Evolutionary conservation across 1,139 yeast species (phyloP), one percentile per base, ranked within the genome.

Genomic region (Yamadazyma dushanensis): DNA sequence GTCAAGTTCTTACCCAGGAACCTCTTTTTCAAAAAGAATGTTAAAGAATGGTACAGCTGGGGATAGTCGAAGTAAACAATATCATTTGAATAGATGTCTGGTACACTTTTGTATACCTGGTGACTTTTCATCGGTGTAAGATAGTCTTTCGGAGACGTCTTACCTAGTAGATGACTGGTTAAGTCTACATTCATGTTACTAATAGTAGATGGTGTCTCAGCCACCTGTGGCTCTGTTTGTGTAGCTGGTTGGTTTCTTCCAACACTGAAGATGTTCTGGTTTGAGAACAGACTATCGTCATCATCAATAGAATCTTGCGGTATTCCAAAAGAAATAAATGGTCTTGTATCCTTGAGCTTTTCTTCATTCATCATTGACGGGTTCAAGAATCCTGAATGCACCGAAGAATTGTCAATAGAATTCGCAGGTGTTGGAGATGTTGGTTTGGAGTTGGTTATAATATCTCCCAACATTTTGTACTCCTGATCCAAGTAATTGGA

Each of bases 61-160:
- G 86, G 86, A 46, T 83, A 82, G 52, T 81, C 81, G 48, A 80
- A 81, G 29, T 83, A 76, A 35, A 73, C 70, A 30, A 75, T 67
- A 31, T 71, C 62, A 43, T 70, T 72, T 24, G 78, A 63, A 50
- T 80, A 82, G 30, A 83, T 77, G 50, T 82, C 89, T 44, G 76
- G 78, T 0, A 84, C 85, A 1, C 76, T 69, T 50, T 78, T 80
- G 43, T 80, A 77, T 23, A 79, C 58, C 48, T 80, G 81, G 43
- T 83, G 75, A 36, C 80, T 66, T 8, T 74, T 66, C 37, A 79
- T 58, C 3, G 87, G 87, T 4, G 83, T 66, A 3, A 75, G 66
- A 49, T 76, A 76, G 18, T 50, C 32, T 16, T 39, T 36, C 3
- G 40, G 28, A 16, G 47, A 40, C 20, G 36, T 36, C 22, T 35